Evolutionary conservation across 768 basidiomycete genomes (phyloP).

Genomic region (Krasilnikovozyma curviuscula): DNA sequence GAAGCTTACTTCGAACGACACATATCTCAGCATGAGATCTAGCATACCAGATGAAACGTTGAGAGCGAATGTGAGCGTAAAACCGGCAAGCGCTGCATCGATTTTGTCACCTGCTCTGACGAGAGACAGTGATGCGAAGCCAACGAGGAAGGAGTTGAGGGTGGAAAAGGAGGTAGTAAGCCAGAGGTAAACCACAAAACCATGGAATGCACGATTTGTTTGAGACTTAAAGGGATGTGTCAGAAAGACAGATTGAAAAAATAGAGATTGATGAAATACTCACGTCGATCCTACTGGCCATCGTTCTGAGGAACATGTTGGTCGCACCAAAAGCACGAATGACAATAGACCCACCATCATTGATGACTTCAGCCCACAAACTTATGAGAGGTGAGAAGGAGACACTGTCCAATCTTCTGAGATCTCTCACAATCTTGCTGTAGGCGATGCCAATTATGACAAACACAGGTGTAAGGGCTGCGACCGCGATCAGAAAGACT

Average conservation of each 20-base stretch:
- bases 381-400: slow-evolving; percentile 37
- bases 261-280: too few species aligned
- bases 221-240: slow-evolving; percentile 19
- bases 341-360: slow-evolving; percentile 30
- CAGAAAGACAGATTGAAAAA: slow-evolving; percentile 18
- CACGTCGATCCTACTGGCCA: slow-evolving; percentile 11
- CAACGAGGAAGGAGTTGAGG: slow-evolving; percentile 49
- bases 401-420: slow-evolving; percentile 30
- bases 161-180: slow-evolving; percentile 70
- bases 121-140: slow-evolving; percentile 31
- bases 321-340: slow-evolving; percentile 37
- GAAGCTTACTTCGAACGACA: slow-evolving; percentile 18
- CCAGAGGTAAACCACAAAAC: slow-evolving; percentile 58
- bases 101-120: slow-evolving; percentile 36
- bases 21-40: slow-evolving; percentile 35
- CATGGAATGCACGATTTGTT: background rate
- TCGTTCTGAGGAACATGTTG: slow-evolving; percentile 17
- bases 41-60: slow-evolving; percentile 50
- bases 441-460: slow-evolving; percentile 14
- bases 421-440: slow-evolving; percentile 26
- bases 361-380: slow-evolving; percentile 37
- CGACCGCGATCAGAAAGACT: background rate
- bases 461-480: slow-evolving; percentile 26
- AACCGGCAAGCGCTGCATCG: slow-evolving; percentile 63
- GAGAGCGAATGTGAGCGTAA: slow-evolving; percentile 65